Conservation (phyloP, 2,329 filamentous ascomycete genomes). For the Fusarium xylarioides region DNA sequence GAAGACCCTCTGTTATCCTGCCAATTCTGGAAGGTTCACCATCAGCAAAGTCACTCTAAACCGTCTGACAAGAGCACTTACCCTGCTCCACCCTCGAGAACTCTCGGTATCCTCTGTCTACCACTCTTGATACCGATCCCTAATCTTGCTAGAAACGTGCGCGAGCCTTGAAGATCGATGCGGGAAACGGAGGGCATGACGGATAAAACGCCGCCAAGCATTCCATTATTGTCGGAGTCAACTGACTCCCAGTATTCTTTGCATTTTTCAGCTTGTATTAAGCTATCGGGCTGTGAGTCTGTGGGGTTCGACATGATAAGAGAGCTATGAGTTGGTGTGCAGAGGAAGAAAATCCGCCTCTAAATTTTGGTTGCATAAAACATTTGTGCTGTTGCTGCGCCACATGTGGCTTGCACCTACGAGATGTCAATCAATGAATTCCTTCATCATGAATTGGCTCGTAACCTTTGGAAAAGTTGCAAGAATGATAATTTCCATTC, state of each 20-base stretch:
- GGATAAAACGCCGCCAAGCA: slow-evolving; percentile 90
- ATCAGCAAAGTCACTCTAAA: not conserved
- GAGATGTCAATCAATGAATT: fast-evolving
- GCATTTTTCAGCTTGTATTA: slow-evolving; percentile 49
- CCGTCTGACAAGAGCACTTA: slow-evolving; percentile 31
- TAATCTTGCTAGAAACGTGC: slow-evolving; percentile 74
- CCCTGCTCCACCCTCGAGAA: slow-evolving; percentile 54
- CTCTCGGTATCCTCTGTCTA: slow-evolving; percentile 42
- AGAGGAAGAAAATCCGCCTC: not conserved
- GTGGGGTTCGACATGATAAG: slow-evolving; percentile 1
- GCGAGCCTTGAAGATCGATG: slow-evolving; percentile 75
- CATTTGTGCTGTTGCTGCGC: not conserved
- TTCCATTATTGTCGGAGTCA: slow-evolving; percentile 67
- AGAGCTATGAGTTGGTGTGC: not conserved
- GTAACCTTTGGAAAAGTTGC: fast-evolving
- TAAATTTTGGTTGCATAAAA: not conserved
- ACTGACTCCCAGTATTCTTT: slow-evolving; percentile 59
- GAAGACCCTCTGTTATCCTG: slow-evolving; percentile 79
- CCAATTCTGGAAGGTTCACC: slow-evolving; percentile 69
- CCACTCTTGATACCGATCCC: slow-evolving; percentile 53
- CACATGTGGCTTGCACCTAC: not conserved
- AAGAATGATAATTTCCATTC: fast-evolving
- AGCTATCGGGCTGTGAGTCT: slow-evolving; percentile 41
- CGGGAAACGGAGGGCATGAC: slow-evolving; percentile 66
- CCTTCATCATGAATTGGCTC: fast-evolving